phyloP scores from a whole-genome alignment of 805 yeast genomes.

The Blastobotrys terrestris region DNA sequence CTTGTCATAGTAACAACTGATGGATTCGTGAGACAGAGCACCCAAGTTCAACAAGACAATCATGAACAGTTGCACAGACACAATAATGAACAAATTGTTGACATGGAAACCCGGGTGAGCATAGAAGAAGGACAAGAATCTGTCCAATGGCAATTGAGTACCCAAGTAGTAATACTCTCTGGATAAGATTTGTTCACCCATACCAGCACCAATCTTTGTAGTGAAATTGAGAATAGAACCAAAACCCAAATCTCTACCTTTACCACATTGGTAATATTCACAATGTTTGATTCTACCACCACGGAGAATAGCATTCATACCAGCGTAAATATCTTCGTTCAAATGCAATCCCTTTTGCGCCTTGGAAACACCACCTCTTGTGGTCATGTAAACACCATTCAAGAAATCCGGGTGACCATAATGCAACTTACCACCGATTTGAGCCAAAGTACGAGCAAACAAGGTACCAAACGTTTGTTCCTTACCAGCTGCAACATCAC shows the following conservation, averaged over 20 bases:
- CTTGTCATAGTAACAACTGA: slow-evolving; percentile 55
- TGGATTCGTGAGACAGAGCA: slow-evolving; percentile 54
- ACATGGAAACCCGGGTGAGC: slow-evolving; percentile 86
- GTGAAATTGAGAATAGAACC: slow-evolving; percentile 77
- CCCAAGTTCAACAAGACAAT: slow-evolving; percentile 55
- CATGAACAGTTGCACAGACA: slow-evolving; percentile 60
- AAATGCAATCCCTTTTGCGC: slow-evolving; percentile 78
- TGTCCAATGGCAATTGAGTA: slow-evolving; percentile 67
- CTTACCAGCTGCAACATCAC: slow-evolving; percentile 84
- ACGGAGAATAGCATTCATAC: slow-evolving; percentile 69
- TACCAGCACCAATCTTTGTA: slow-evolving; percentile 82
- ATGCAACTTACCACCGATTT: slow-evolving; percentile 76
- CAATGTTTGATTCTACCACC: slow-evolving; percentile 84
- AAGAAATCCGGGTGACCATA: slow-evolving; percentile 86
- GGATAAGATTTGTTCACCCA: slow-evolving; percentile 84
- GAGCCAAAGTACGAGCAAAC: slow-evolving; percentile 75
- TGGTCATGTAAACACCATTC: slow-evolving; percentile 69
- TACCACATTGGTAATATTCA: slow-evolving; percentile 81
- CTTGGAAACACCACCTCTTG: slow-evolving; percentile 82
- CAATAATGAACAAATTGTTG: slow-evolving; percentile 66
- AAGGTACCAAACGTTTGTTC: slow-evolving; percentile 85
- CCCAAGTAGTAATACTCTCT: slow-evolving; percentile 77
- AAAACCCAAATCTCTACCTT: slow-evolving; percentile 80
- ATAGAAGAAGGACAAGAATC: slow-evolving; percentile 73
- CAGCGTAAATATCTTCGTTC: slow-evolving; percentile 83